Evolutionary conservation across 208 protist genomes (phyloP).

Genomic region (Porcisia deanei): DNA sequence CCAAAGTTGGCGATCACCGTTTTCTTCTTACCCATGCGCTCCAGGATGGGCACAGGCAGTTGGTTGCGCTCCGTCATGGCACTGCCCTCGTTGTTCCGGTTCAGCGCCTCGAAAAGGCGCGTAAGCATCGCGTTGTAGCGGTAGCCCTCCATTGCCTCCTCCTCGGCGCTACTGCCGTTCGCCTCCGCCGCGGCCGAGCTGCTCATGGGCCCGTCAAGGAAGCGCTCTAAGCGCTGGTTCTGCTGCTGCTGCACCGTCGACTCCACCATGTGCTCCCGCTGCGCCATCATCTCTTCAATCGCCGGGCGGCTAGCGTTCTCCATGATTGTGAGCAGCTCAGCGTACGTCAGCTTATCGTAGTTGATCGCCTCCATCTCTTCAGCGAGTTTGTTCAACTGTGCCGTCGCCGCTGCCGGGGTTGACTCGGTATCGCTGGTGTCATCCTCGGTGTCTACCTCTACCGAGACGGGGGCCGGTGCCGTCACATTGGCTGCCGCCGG

Average conservation of each 20-base stretch:
- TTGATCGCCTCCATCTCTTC: conserved; percentile 49
- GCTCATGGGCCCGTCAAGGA: conserved; percentile 41
- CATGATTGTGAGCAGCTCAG: conserved; percentile 50
- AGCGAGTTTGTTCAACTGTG: conserved; percentile 9
- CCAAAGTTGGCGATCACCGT: conserved; percentile 91
- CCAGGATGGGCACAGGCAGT: conserved; percentile 79
- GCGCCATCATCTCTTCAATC: conserved; percentile 60
- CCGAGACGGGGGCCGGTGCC: neutral
- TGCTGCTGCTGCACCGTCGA: conserved; percentile 34
- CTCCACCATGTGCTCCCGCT: conserved; percentile 44
- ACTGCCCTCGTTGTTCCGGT: conserved; percentile 70
- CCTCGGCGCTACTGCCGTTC: conserved; percentile 22
- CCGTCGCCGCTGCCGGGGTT: neutral
- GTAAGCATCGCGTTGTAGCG: conserved; percentile 75
- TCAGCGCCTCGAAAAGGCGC: conserved; percentile 63
- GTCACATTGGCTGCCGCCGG: neutral
- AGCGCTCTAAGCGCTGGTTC: conserved; percentile 50
- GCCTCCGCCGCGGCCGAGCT: conserved; percentile 4
- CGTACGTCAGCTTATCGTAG: conserved; percentile 69
- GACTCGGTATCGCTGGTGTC: conserved; percentile 6
- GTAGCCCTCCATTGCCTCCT: conserved; percentile 50
- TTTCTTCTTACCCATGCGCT: conserved; percentile 92
- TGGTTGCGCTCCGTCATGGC: conserved; percentile 73
- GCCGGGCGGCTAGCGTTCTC: conserved; percentile 34
- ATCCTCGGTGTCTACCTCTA: neutral